Percentiles rank a stretch among this genome's conserved stretches.
Conservation (phyloP, 2,329 filamentous ascomycete genomes). For the Beauveria brongniartii region DNA sequence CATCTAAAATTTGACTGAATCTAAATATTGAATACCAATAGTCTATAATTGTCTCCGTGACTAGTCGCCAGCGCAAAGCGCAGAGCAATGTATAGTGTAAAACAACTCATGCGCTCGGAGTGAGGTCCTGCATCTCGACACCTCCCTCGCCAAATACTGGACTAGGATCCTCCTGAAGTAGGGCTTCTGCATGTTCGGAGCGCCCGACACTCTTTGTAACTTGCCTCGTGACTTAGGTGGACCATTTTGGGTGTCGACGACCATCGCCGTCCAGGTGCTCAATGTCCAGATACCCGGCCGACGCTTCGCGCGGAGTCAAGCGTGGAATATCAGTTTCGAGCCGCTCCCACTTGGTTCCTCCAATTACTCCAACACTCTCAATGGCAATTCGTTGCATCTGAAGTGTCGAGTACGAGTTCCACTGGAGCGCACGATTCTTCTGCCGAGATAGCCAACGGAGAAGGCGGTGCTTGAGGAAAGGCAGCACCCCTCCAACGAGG, state of each 20-base stretch:
- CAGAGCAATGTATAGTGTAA: too few species aligned
- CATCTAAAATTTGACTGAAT: too few species aligned
- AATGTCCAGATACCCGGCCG: background rate
- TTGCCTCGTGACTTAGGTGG: background rate
- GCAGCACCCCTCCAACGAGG: background rate
- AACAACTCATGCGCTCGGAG: too few species aligned
- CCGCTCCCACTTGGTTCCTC: background rate
- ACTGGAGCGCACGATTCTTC: background rate
- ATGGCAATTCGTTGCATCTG: background rate
- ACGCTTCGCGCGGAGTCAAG: background rate
- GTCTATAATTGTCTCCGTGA: too few species aligned
- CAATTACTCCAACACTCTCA: background rate
- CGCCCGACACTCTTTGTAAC: too few species aligned
- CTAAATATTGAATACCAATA: too few species aligned
- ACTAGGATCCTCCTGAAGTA: too few species aligned
- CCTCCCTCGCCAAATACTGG: too few species aligned
- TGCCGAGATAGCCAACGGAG: background rate
- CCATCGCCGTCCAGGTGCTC: background rate
- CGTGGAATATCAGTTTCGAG: background rate
- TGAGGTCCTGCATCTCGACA: too few species aligned
- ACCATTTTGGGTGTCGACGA: background rate
- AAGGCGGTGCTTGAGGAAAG: background rate
- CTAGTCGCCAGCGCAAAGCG: too few species aligned
- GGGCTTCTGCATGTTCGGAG: too few species aligned
- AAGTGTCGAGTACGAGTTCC: background rate